These are phyloP conservation scores for Coprinopsis cinerea DNA, from an alignment of 768 basidiomycete species.

Conservation along the genomic window DNA sequence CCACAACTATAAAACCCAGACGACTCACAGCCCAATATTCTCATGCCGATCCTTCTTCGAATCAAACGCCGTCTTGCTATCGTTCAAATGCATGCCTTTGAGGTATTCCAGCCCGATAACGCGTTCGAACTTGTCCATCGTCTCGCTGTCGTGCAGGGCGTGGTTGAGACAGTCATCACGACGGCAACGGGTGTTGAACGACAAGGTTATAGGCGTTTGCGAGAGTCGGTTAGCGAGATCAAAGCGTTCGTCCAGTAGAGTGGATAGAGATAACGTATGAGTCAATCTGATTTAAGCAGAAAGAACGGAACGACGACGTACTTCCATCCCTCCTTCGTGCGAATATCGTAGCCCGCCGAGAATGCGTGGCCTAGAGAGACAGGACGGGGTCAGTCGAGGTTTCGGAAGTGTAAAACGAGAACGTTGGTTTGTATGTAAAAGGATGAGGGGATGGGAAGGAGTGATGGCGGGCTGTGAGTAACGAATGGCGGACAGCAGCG, in stretches of 20 bases:
- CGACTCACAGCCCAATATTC: conserved; percentile 73
- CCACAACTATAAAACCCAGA: neutral
- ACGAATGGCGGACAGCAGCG: neutral
- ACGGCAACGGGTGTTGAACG: too few species aligned
- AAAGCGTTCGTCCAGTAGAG: neutral
- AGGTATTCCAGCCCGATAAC: conserved; percentile 69
- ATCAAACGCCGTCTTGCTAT: conserved; percentile 60
- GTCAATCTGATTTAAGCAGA: conserved; percentile 1
- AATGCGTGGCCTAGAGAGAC: conserved; percentile 59
- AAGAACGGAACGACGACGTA: conserved; percentile 30
- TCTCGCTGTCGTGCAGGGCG: neutral
- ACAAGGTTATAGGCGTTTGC: too few species aligned
- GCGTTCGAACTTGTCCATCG: conserved; percentile 62
- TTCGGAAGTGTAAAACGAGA: neutral
- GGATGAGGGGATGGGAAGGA: too few species aligned
- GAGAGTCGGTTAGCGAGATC: too few species aligned
- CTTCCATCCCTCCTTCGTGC: conserved; percentile 68
- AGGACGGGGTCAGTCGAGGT: neutral
- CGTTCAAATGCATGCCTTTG: conserved; percentile 81
- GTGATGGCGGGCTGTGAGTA: too few species aligned
- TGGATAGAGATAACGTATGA: neutral
- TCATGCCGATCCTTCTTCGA: conserved; percentile 78
- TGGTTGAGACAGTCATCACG: too few species aligned
- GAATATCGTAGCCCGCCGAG: conserved; percentile 79
- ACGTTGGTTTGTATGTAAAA: neutral